Percentiles rank a stretch among this genome's conserved stretches.
Evolutionary conservation across 306 rosid species (phyloP).

Genomic region (Morella rubra): DNA sequence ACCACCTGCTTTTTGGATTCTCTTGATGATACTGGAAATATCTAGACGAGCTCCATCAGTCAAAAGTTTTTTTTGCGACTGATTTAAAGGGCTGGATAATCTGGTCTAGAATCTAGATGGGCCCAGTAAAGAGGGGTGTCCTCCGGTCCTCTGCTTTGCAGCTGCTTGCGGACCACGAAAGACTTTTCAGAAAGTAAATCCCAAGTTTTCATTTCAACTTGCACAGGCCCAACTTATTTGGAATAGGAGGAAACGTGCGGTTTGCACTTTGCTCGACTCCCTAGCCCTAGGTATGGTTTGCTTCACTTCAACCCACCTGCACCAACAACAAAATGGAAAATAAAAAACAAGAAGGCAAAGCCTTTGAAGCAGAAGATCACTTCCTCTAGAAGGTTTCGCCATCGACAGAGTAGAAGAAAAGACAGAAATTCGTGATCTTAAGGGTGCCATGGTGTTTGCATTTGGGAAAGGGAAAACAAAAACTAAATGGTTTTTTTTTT

Average conservation of each 20-base stretch:
- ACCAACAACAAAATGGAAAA: neutral
- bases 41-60: neutral
- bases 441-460: no score
- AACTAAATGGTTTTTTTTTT: no score
- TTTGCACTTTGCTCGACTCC: neutral
- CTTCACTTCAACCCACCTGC: neutral
- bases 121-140: neutral
- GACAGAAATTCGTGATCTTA: no score
- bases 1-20: neutral
- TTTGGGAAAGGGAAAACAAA: no score
- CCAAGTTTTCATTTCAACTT: neutral
- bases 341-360: no score
- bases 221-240: neutral
- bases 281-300: neutral
- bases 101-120: neutral
- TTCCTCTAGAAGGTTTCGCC: no score
- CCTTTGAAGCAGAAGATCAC: no score
- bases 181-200: neutral
- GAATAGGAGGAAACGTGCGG: neutral
- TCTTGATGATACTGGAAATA: neutral
- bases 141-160: neutral
- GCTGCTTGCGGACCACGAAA: neutral
- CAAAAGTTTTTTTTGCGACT: no score
- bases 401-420: no score
- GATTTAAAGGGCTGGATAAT: no score